Evolutionary conservation across 148 eudicot genomes (phyloP), one percentile per base, ranked within the genome.

Genomic region (Diospyros kaki): DNA sequence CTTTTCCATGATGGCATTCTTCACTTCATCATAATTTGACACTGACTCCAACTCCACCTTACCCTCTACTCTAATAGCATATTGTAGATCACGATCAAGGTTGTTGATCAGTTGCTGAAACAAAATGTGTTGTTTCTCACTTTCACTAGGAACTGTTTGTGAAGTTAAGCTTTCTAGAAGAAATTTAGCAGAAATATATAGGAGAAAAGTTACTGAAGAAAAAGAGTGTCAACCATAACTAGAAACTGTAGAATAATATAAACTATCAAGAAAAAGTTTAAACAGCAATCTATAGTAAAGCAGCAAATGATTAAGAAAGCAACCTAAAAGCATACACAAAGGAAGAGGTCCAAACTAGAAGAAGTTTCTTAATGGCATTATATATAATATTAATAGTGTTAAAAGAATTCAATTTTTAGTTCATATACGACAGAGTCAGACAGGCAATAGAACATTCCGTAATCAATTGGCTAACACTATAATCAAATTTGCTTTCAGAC

Each of bases 11-110:
- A 96, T 96, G 61, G 88, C 88, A 81, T 76, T 76, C 87, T 91
- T 96, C 79, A 93, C 97, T 85, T 93, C 98, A 54, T 91, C 97
- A 78, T 96, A 96, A 84, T 96, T 96, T 18, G 86, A 65, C 40
- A 96, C 90, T 40, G 77, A 65, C 66, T 91, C 88, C 82, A 96
- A 65, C 76, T 93, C 97, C 98, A 91, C 88, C 88, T 96, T 96
- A 58, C 99, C 99, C 89, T 96, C 99, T 78, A 96, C 99, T 83
- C 84, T 83, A 59, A 96, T 88, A 77, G 99, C 97, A 88, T 96
- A 96, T 89, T 93, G 94, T 75, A 96, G 86, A 84, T 96, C 99
- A 75, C 99, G 97, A 77, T 96, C 99, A 78, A 96, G 98, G 80
- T 96, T 96, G 76, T 89, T 86, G 69, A 93, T 86, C 18, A 96